phyloP scores from a whole-genome alignment of 306 rosid species.

The Luffa acutangula region DNA sequence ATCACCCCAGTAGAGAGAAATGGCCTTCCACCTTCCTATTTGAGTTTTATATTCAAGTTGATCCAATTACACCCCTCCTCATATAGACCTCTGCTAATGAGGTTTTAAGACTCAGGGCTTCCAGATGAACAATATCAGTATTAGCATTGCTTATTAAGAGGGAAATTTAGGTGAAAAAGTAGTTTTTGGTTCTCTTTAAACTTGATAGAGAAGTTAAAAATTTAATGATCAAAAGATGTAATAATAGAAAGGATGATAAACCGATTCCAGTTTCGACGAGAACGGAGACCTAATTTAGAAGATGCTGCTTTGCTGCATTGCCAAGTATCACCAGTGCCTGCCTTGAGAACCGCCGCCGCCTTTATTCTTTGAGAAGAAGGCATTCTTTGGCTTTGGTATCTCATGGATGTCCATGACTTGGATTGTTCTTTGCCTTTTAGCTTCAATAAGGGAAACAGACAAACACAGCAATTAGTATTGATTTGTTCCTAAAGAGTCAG shows the following conservation, averaged over 20 bases:
- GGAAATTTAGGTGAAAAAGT: background rate
- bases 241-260: background rate
- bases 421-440: slow-evolving; percentile 93
- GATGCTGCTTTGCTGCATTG: background rate
- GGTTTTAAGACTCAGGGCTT: background rate
- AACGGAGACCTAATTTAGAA: background rate
- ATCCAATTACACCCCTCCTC: too few relatives aligned
- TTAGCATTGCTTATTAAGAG: background rate
- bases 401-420: slow-evolving; percentile 99
- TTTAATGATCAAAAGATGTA: slow-evolving; percentile 3
- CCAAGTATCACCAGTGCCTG: slow-evolving; percentile 69
- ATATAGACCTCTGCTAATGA: too few relatives aligned
- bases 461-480: slow-evolving; percentile 20
- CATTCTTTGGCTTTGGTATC: slow-evolving; percentile 81
- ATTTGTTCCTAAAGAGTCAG: background rate
- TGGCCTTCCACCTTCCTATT: background rate
- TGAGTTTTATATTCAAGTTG: background rate
- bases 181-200: background rate
- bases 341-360: slow-evolving; percentile 68
- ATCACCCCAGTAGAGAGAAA: too few relatives aligned
- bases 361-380: slow-evolving; percentile 76
- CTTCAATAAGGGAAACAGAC: slow-evolving; percentile 37
- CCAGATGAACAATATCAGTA: background rate
- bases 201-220: slow-evolving; percentile 5
- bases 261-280: background rate